Evolutionary conservation across 371 early-diverging fungal species (phyloP), one percentile per base, ranked within the genome.

Genomic region (Rhizomucor miehei): DNA sequence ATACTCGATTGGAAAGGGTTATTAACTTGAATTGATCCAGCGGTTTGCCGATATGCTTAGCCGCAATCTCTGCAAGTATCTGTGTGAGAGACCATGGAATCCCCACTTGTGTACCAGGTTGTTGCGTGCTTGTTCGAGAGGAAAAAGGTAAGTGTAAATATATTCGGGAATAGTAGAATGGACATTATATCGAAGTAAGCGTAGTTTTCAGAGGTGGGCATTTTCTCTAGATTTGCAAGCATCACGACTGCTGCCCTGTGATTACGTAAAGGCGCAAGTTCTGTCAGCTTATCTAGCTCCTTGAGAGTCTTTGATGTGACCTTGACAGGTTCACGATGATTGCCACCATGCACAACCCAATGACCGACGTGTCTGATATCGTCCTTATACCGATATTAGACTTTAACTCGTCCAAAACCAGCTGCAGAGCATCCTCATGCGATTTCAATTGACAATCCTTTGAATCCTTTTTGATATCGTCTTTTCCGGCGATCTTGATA

Each of bases 221-320:
- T 48, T 23, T 55, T 25, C 2, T 58, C 54, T 5, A 63, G 44
- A 9, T 55, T 45, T 16, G 61, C 53, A 11, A 51, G 56, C 53
- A 73, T 65, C 11, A 68, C 58, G 35, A 56, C 36, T 8, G 66
- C 65, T 43, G 58, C 59, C 8, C 66, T 58, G 44, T 60, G 66
- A 41, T 73, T 73, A 45, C 69, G 73, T n/a, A 73, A 54, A 0
- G 73, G 73, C 25, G 73, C 73, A 20, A 73, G 46, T 44, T 55
- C 65, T n/a, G 65, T 63, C 17, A 68, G 52, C 24, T 47, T 56
- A 34, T 73, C 65, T 4, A 73, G 54, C 44, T 53, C 50, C 29
- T 56, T 13, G 13, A 73, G 20, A 25, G 62, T 48, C 14, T 58
- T 29, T 5, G 44, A 12, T 4, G 62, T 66, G 25, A 65, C 47